These are phyloP conservation scores for Ceratocystis cacaofunesta DNA, from an alignment of 2,329 filamentous ascomycete genomes.

Conservation along the genomic window DNA sequence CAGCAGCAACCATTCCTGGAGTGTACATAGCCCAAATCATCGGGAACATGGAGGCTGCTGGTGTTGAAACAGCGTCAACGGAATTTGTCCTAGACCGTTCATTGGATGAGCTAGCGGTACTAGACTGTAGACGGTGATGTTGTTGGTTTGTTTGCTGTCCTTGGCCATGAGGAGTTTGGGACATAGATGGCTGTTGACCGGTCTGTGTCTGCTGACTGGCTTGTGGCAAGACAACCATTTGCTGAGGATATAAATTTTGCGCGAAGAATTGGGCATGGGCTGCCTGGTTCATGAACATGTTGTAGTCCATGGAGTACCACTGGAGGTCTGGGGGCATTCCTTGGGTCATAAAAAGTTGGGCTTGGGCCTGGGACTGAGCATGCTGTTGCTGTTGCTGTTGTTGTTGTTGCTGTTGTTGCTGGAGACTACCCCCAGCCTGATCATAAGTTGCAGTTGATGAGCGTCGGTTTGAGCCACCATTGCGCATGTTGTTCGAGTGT, in stretches of 20 bases:
- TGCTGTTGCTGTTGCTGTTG: constrained; percentile 5
- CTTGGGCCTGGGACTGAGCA: not conserved
- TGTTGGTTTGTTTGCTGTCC: not conserved
- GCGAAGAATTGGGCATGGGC: not conserved
- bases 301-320: constrained; percentile 5
- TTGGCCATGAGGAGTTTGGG: not conserved
- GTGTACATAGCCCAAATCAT: not conserved
- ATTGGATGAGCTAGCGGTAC: not conserved
- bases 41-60: constrained; percentile 36
- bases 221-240: constrained; percentile 3
- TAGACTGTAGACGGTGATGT: constrained; percentile 11
- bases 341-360: constrained; percentile 19
- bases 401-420: constrained; percentile 15
- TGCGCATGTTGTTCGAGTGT: constrained; percentile 29
- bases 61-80: constrained; percentile 45
- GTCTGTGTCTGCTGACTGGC: not conserved
- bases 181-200: not conserved
- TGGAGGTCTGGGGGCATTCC: not conserved
- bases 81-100: constrained; percentile 47
- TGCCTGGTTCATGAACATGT: not conserved
- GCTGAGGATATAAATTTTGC: not conserved
- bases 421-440: constrained; percentile 14
- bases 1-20: not conserved
- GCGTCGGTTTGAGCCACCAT: constrained; percentile 34
- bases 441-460: constrained; percentile 29